Evolutionary conservation across 148 eudicot genomes (phyloP).

Genomic region (Vaccinium corymbosum): DNA sequence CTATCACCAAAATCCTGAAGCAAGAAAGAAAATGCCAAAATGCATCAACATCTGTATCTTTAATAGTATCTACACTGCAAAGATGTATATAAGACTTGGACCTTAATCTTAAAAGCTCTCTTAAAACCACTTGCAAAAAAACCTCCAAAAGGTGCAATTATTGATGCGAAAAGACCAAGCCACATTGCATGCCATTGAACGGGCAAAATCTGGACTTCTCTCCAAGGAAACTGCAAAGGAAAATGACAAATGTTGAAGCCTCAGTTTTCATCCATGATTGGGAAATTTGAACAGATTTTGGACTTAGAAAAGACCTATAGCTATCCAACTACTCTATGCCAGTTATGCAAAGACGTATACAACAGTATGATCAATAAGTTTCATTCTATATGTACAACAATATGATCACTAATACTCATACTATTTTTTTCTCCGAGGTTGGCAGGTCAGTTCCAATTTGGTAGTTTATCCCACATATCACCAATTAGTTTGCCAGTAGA

Average conservation of each 20-base stretch:
- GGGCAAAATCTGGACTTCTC: slow-evolving; percentile 67
- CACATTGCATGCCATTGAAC: slow-evolving; percentile 95
- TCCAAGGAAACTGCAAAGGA: slow-evolving; percentile 82
- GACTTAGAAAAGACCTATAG: neutral
- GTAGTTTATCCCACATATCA: neutral
- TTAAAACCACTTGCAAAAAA: slow-evolving; percentile 98
- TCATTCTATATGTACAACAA: neutral
- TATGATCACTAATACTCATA: neutral
- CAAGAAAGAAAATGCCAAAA: neutral
- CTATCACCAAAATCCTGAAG: slow-evolving; percentile 96
- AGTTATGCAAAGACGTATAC: neutral
- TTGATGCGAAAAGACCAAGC: slow-evolving; percentile 88
- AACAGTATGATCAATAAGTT: neutral
- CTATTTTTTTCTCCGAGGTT: neutral
- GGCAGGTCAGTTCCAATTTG: neutral
- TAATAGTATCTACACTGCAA: neutral
- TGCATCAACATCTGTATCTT: neutral
- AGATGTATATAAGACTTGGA: slow-evolving; percentile 2
- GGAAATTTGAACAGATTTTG: neutral
- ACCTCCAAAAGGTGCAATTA: slow-evolving; percentile 98
- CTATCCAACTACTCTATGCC: neutral
- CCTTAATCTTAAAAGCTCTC: slow-evolving; percentile 99
- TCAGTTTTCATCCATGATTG: neutral
- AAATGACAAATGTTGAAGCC: slow-evolving; percentile 12
- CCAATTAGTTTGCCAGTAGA: neutral